Percentiles rank a stretch among this genome's conserved stretches.
phyloP scores from a whole-genome alignment of 1,284 basidiomycete species.

The Cerioporus squamosus region DNA sequence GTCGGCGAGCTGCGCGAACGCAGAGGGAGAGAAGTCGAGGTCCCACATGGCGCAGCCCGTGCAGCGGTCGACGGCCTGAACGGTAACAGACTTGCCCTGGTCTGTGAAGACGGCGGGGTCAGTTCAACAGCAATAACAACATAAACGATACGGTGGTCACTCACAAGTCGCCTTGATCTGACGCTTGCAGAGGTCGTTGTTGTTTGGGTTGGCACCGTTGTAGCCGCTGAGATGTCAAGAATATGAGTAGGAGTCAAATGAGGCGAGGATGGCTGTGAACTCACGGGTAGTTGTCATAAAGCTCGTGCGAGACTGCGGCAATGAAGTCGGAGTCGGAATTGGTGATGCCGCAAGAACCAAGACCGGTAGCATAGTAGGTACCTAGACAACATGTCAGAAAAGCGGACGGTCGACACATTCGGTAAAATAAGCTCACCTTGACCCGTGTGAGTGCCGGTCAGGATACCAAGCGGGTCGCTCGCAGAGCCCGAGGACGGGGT shows the following conservation, averaged over 20 bases:
- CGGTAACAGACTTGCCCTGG: constrained; percentile 50
- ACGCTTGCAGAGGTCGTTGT: constrained; percentile 63
- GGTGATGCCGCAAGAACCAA: constrained; percentile 71
- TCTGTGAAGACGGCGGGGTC: constrained; percentile 41
- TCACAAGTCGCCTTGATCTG: constrained; percentile 51
- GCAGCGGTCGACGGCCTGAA: constrained; percentile 67
- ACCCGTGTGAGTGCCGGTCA: constrained; percentile 53
- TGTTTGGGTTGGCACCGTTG: constrained; percentile 58
- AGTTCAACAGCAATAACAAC: background rate
- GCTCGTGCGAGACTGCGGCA: constrained; percentile 57
- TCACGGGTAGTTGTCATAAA: constrained; percentile 70
- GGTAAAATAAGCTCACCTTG: constrained; percentile 41
- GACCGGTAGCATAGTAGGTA: constrained; percentile 63
- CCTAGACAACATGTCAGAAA: constrained; percentile 33
- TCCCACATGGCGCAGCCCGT: constrained; percentile 50
- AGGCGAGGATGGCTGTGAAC: constrained; percentile 25
- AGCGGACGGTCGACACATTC: background rate
- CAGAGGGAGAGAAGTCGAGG: constrained; percentile 63
- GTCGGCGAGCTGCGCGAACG: constrained; percentile 49
- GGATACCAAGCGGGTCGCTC: constrained; percentile 32
- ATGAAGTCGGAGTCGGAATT: constrained; percentile 61
- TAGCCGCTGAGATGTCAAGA: constrained; percentile 45
- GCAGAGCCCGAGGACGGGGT: constrained; percentile 8
- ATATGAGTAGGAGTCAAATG: background rate
- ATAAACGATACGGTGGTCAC: constrained; percentile 32